Conservation (phyloP, 768 basidiomycete genomes). For the Phanerochaete carnosa region DNA sequence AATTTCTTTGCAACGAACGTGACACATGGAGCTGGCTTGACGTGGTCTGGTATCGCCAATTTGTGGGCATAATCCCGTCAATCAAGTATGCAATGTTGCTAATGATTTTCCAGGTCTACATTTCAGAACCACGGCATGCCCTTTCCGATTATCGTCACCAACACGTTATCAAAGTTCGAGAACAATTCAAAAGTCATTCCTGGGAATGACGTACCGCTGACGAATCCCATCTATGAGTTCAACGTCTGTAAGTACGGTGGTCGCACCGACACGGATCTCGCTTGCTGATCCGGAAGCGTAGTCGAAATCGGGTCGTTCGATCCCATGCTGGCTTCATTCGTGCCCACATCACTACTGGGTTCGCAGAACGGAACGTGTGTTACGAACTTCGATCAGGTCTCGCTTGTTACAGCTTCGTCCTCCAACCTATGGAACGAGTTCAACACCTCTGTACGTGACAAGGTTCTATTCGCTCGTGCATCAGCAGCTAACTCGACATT, state of each 20-base stretch:
- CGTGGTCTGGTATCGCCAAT: slow-evolving; percentile 56
- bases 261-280: slow-evolving; percentile 1
- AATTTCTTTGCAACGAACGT: slow-evolving; percentile 61
- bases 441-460: slow-evolving; percentile 18
- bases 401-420: slow-evolving; percentile 74
- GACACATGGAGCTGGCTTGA: slow-evolving; percentile 68
- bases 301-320: slow-evolving; percentile 75
- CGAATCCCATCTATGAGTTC: slow-evolving; percentile 31
- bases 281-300: slow-evolving; percentile 45
- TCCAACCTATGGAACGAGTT: slow-evolving; percentile 64
- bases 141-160: slow-evolving; percentile 63
- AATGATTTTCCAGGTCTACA: slow-evolving; percentile 33
- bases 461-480: background rate
- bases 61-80: slow-evolving; percentile 15
- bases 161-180: slow-evolving; percentile 46
- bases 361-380: slow-evolving; percentile 66
- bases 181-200: slow-evolving; percentile 38
- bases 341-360: slow-evolving; percentile 60
- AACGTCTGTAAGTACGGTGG: slow-evolving; percentile 15
- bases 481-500: background rate
- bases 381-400: slow-evolving; percentile 69
- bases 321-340: slow-evolving; percentile 66
- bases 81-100: background rate
- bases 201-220: slow-evolving; percentile 50
- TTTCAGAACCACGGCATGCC: slow-evolving; percentile 52